Evolutionary conservation across 2,329 filamentous ascomycete genomes (phyloP).

Genomic region (Epichloe scottii): DNA sequence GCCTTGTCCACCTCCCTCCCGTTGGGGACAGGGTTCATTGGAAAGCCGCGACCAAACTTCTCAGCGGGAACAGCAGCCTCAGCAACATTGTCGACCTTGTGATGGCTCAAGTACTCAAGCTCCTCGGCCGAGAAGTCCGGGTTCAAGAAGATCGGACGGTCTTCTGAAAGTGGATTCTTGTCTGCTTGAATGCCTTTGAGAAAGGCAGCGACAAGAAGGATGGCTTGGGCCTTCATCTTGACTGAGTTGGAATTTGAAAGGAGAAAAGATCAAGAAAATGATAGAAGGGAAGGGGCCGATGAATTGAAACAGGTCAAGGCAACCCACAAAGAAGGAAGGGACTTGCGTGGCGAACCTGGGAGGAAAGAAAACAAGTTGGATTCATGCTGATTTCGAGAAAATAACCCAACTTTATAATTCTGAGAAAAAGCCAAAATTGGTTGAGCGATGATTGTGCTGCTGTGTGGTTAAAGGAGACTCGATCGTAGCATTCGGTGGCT

Average conservation of each 20-base stretch:
- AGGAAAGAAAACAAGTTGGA: background rate
- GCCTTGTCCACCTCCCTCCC: fast-evolving
- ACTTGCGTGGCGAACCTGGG: background rate
- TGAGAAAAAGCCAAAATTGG: background rate
- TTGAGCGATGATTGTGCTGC: too few relatives aligned
- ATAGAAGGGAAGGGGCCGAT: background rate
- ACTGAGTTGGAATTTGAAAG: background rate
- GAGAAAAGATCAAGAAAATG: background rate
- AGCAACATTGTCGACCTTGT: too few relatives aligned
- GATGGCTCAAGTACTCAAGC: too few relatives aligned
- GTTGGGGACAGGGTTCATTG: fast-evolving
- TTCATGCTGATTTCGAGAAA: background rate
- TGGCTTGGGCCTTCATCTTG: constrained; percentile 1
- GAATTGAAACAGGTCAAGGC: background rate
- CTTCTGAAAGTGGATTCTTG: too few relatives aligned
- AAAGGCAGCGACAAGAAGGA: background rate
- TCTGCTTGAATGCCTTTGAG: background rate
- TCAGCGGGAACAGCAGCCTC: too few relatives aligned
- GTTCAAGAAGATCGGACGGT: background rate
- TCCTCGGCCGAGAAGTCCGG: background rate
- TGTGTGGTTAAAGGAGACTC: too few relatives aligned
- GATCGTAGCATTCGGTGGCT: background rate
- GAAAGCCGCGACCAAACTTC: too few relatives aligned
- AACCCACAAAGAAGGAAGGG: background rate
- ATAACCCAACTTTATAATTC: background rate